phyloP scores from a whole-genome alignment of 2,329 filamentous ascomycete genomes.

The Talaromyces sp. region DNA sequence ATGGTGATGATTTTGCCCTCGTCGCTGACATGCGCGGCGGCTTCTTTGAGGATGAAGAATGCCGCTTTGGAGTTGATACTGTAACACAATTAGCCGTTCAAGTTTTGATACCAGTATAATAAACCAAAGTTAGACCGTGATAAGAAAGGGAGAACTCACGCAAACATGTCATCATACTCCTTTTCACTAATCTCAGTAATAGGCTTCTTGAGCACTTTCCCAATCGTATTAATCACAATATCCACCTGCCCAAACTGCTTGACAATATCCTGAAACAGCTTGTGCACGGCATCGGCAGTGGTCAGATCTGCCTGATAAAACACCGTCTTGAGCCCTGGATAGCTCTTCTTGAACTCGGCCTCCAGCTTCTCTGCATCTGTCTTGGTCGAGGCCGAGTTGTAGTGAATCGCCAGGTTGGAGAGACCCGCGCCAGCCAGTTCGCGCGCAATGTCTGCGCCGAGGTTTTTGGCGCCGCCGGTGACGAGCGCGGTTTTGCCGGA shows the following conservation, averaged over 20 bases:
- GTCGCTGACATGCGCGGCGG: constrained; percentile 36
- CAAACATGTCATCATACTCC: constrained; percentile 46
- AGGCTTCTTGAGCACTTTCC: constrained; percentile 45
- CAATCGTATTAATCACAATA: constrained; percentile 47
- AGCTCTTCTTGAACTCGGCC: constrained; percentile 28
- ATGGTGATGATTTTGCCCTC: constrained; percentile 45
- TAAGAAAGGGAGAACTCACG: constrained; percentile 20
- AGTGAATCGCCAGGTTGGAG: constrained; percentile 33
- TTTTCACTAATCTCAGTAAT: constrained; percentile 39
- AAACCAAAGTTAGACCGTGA: too few relatives aligned
- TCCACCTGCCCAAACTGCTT: constrained; percentile 42
- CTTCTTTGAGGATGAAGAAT: constrained; percentile 43
- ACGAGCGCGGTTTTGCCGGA: constrained; percentile 37
- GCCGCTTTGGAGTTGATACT: constrained; percentile 44
- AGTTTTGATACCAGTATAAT: neutral
- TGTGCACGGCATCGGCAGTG: constrained; percentile 32
- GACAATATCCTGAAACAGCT: constrained; percentile 36
- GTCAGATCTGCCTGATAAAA: constrained; percentile 43
- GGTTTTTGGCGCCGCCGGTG: constrained; percentile 39
- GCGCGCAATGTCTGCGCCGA: constrained; percentile 35
- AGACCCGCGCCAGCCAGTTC: constrained; percentile 32
- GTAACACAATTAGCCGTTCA: neutral
- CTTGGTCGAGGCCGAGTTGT: constrained; percentile 37
- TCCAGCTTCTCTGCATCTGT: constrained; percentile 30
- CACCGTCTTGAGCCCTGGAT: constrained; percentile 27